Conservation (phyloP, 2,329 filamentous ascomycete species). For the Hypoxylon sp. region DNA sequence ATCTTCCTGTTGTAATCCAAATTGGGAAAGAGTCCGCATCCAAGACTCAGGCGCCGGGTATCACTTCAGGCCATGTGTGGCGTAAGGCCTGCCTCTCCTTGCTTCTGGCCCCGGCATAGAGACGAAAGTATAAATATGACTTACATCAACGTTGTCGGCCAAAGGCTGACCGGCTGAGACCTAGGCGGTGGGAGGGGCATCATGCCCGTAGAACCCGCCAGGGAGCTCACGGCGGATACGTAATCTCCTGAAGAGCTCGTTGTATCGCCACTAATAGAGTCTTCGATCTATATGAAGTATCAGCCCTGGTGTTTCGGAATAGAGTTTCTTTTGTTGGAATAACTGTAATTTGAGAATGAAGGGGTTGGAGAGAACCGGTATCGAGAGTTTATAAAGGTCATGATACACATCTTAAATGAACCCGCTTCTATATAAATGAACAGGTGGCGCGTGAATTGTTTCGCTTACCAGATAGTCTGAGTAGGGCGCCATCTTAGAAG, state of each 20-base stretch:
- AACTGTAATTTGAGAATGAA: neutral
- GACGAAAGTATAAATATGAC: neutral
- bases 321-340: neutral
- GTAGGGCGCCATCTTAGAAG: neutral
- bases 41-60: neutral
- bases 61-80: neutral
- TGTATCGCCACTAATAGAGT: neutral
- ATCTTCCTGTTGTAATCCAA: neutral
- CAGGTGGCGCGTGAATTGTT: neutral
- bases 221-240: neutral
- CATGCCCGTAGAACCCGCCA: neutral
- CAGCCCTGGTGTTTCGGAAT: neutral
- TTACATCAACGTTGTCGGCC: neutral
- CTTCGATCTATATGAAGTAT: neutral
- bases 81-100: neutral
- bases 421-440: neutral
- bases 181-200: neutral
- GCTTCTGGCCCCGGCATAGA: neutral
- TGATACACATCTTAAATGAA: neutral
- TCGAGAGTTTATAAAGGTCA: neutral
- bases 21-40: neutral
- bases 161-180: neutral
- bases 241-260: neutral
- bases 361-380: neutral
- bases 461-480: neutral